Base-by-base conservation (phyloP, 805 yeast genomes). In the Hanseniaspora meyeri region DNA sequence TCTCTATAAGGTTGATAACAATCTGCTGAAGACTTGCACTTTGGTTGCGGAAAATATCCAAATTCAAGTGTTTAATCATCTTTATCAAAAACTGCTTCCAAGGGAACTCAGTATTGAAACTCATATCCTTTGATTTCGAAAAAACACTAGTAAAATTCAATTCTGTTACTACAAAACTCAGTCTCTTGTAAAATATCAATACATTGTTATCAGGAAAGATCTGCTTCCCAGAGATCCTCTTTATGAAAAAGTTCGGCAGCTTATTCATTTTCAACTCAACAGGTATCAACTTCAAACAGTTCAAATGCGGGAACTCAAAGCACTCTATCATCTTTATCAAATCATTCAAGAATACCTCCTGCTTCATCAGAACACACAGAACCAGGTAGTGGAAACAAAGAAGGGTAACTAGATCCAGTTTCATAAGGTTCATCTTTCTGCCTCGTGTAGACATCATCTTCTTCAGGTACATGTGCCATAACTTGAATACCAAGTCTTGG, bases 301-400 rank as follows among this genome's bases (percentile, higher is more conserved):
- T 45, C 24, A 53, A 16, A 31, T 53, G 57, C 2, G 51, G 46
- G 16, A 64, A 58, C n/a, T 61, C 60, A 27, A 48, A 48, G 5
- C 40, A 32, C 20, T 50, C 43, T 4, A 57, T 51, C 52, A 45
- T 51, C 27, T 43, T 47, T 19, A 79, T 62, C 17, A 80, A 65
- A 63, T 82, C 85, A 55, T 68, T 66, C 5, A 76, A 60, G 62
- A 76, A 79, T 1, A 82, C 57, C 0, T 87, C 85, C 20, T 73
- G 58, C 32, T 74, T 70, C 59, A 80, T 61, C 57, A 74, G 73
- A 9, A 77, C 59, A n/a, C 77, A 19, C 27, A 53, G 63, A 2
- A 82, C 77, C 49, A 81, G 57, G 63, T 82, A 83, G 19, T 80
- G 66, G 1, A 82, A 62, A 7, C 74, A 62, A 4, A 75, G 39